Conservation (phyloP, 768 basidiomycete genomes). For the Lanmaoa rubissima region DNA sequence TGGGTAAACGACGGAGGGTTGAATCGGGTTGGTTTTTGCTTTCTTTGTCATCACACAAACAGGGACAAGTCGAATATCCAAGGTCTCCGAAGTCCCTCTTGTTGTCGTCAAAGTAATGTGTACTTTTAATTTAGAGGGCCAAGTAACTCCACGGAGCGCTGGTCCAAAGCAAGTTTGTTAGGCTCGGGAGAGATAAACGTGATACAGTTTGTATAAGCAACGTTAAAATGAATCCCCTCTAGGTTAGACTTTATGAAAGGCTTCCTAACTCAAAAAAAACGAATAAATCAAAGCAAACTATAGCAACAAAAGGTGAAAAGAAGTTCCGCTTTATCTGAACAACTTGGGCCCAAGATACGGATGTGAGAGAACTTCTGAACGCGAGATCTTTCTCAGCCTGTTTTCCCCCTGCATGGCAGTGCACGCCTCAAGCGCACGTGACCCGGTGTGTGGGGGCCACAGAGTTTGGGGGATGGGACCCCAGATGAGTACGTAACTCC, state of each 20-base stretch:
- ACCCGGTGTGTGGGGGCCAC: conserved; percentile 12
- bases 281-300: neutral
- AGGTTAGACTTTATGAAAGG: neutral
- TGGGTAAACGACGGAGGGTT: no score
- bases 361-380: neutral
- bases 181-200: neutral
- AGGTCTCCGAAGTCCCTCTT: no score
- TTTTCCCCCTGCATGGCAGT: neutral
- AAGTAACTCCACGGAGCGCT: no score
- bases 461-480: conserved; percentile 15
- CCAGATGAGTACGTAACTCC: conserved; percentile 22
- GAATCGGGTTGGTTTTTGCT: no score
- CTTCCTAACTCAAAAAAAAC: neutral
- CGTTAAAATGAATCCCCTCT: neutral
- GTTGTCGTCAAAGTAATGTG: no score
- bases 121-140: no score
- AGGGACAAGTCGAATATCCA: no score
- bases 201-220: neutral
- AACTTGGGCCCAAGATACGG: no score
- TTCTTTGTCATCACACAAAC: no score
- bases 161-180: neutral
- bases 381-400: neutral
- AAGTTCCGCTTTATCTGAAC: neutral
- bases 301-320: neutral
- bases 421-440: conserved; percentile 9